Evolutionary conservation across 2,329 filamentous ascomycete species (phyloP).

Genomic region (Aspergillus ochraceus): DNA sequence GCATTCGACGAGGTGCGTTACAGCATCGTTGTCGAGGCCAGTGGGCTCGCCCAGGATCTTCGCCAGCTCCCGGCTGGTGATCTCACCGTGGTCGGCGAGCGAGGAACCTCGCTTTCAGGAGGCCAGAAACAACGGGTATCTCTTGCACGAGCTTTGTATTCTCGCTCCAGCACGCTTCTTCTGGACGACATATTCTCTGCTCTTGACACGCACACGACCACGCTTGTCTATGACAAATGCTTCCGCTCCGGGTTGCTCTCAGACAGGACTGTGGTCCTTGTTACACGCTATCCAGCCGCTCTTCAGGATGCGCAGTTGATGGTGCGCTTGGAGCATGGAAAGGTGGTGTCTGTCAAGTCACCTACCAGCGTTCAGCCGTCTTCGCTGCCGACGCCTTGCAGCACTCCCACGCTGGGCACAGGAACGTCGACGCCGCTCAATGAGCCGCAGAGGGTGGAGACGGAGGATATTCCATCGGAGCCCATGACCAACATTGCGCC

Average conservation of each 20-base stretch:
- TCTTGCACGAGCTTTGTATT: slow-evolving; percentile 59
- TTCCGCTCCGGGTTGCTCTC: slow-evolving; percentile 58
- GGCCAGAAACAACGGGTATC: slow-evolving; percentile 64
- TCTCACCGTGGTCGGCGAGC: slow-evolving; percentile 60
- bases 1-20: slow-evolving; percentile 59
- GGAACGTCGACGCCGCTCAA: not conserved
- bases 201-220: slow-evolving; percentile 59
- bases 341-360: slow-evolving; percentile 13
- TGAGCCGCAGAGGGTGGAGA: not conserved
- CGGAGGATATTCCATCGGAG: slow-evolving; percentile 9
- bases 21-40: slow-evolving; percentile 60
- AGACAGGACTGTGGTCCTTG: slow-evolving; percentile 57
- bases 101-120: slow-evolving; percentile 63
- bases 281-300: slow-evolving; percentile 48
- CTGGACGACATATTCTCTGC: slow-evolving; percentile 63
- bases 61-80: slow-evolving; percentile 59
- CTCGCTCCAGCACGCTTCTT: slow-evolving; percentile 55
- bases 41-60: slow-evolving; percentile 59
- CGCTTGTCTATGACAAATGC: slow-evolving; percentile 57
- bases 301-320: slow-evolving; percentile 24
- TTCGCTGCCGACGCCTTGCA: slow-evolving; percentile 3
- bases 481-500: slow-evolving; percentile 1
- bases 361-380: slow-evolving; percentile 1
- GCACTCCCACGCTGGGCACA: slow-evolving; percentile 8
- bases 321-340: slow-evolving; percentile 21